Evolutionary conservation across 1,139 yeast genomes (phyloP).

Genomic region (Saccharomyces hybrid): DNA sequence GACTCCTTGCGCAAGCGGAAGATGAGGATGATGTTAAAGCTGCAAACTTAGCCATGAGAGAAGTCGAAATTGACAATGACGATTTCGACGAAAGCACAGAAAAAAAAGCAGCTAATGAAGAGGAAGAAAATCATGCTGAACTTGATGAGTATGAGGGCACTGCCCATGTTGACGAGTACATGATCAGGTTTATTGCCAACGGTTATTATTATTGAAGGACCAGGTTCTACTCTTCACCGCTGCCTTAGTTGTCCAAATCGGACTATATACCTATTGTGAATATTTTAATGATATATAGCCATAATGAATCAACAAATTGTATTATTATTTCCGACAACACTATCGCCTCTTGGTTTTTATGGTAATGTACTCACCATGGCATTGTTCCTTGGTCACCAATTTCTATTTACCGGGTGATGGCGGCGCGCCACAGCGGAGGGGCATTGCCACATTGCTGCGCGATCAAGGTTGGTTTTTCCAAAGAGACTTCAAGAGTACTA

Average conservation of each 20-base stretch:
- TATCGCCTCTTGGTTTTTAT: neutral
- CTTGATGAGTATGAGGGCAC: constrained; percentile 63
- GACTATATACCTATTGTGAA: neutral
- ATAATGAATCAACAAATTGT: neutral
- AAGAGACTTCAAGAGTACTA: neutral
- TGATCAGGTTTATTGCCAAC: constrained; percentile 82
- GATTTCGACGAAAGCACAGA: constrained; percentile 54
- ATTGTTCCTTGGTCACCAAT: neutral
- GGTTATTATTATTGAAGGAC: constrained; percentile 47
- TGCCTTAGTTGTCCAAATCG: neutral
- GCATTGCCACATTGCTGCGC: constrained; percentile 1
- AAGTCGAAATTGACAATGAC: constrained; percentile 73
- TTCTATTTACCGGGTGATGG: neutral
- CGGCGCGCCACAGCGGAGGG: neutral
- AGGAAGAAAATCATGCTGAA: constrained; percentile 8
- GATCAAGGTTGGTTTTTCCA: constrained; percentile 1
- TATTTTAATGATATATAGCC: neutral
- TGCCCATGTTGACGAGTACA: constrained; percentile 93
- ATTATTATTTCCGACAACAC: neutral
- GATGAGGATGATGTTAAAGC: constrained; percentile 95
- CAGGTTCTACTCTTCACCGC: neutral
- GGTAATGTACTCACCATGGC: neutral
- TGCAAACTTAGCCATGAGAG: constrained; percentile 81
- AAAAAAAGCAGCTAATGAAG: constrained; percentile 17
- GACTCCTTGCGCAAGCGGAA: constrained; percentile 82